phyloP scores from a whole-genome alignment of 495 filamentous ascomycete genomes.

The Hypoxylon fragiforme region DNA sequence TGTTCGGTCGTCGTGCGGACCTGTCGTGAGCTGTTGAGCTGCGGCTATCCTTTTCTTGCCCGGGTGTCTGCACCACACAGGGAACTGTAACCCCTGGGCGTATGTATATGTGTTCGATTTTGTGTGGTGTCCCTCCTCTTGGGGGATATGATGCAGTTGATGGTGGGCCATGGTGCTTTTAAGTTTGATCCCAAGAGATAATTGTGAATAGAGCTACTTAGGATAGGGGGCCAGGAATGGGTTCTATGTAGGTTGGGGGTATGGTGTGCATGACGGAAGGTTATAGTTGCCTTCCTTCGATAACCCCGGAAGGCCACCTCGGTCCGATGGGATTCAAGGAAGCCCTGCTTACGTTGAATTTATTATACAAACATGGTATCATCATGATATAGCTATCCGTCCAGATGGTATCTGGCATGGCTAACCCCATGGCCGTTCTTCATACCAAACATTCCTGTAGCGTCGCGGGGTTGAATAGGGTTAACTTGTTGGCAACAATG shows the following conservation, averaged over 20 bases:
- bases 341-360: background rate
- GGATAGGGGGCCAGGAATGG: too few species aligned
- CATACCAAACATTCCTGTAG: background rate
- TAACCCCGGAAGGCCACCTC: background rate
- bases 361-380: background rate
- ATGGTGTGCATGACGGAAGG: background rate
- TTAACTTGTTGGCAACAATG: background rate
- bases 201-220: background rate
- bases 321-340: background rate
- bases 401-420: background rate
- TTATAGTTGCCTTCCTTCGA: background rate
- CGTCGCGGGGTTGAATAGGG: background rate
- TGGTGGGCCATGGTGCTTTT: background rate
- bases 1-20: slow-evolving; percentile 27
- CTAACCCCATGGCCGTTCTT: too few species aligned
- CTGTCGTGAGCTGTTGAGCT: slow-evolving; percentile 29
- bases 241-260: too few species aligned
- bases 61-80: slow-evolving; percentile 34
- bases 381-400: background rate
- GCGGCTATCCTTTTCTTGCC: slow-evolving; percentile 36
- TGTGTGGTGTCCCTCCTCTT: slow-evolving; percentile 7
- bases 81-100: slow-evolving; percentile 23
- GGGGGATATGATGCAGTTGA: background rate
- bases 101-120: slow-evolving; percentile 12
- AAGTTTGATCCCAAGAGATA: background rate